Percentiles rank a stretch among this genome's conserved stretches.
Conservation (phyloP, 2,329 filamentous ascomycete genomes). For the Botrytis fragariae region DNA sequence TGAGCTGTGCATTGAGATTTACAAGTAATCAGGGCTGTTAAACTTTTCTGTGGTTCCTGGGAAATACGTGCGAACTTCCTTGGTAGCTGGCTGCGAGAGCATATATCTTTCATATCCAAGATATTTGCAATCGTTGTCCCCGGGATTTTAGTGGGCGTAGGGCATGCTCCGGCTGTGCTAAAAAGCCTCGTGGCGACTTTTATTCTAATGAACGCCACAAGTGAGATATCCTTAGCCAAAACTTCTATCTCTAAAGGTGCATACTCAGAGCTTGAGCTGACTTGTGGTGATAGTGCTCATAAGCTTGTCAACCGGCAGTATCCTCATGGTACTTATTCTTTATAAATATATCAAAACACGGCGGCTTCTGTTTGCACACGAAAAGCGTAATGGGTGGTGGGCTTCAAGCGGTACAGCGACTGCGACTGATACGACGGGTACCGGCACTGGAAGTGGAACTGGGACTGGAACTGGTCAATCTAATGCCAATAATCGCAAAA, state of each 20-base stretch:
- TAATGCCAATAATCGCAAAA: constrained; percentile 8
- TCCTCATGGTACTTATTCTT: constrained; percentile 43
- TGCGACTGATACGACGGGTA: constrained; percentile 19
- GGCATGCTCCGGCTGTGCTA: constrained; percentile 37
- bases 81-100: constrained; percentile 33
- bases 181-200: constrained; percentile 37
- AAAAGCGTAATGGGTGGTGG: constrained; percentile 34
- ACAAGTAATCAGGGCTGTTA: constrained; percentile 37
- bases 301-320: constrained; percentile 40
- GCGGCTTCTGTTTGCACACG: constrained; percentile 38
- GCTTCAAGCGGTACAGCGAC: constrained; percentile 25
- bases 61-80: constrained; percentile 34
- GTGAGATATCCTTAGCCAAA: constrained; percentile 35
- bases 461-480: background rate
- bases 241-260: background rate
- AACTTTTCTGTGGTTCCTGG: constrained; percentile 42
- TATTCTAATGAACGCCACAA: constrained; percentile 41
- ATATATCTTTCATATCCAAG: constrained; percentile 38
- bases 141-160: constrained; percentile 38
- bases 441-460: constrained; percentile 15
- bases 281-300: constrained; percentile 41
- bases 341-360: constrained; percentile 44
- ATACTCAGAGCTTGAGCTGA: background rate
- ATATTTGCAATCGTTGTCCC: constrained; percentile 41
- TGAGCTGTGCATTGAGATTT: background rate